Evolutionary conservation across 805 yeast genomes (phyloP), one percentile per base, ranked within the genome.

Genomic region (Priceomyces haplophilus): DNA sequence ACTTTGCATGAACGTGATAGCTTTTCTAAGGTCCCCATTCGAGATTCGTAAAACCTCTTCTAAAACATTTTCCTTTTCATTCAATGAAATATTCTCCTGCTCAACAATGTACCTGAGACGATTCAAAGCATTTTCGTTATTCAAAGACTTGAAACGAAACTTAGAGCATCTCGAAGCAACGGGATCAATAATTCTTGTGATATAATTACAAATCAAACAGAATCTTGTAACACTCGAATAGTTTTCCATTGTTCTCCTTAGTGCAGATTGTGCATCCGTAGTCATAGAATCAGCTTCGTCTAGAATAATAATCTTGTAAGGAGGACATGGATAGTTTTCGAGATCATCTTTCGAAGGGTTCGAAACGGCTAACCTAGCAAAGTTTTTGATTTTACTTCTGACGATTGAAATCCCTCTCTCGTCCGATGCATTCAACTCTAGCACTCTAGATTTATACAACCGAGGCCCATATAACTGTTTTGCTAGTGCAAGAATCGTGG

Each of bases 201-300:
- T 93, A 65, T 93, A 93, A 61, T 93, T 93, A 73, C 99, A 93
- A 40, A 93, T 85, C 47, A 93, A 69, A 62, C 98, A 93, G 66
- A 93, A 93, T 54, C 99, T 76, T 1, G 99, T 70, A 41, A 89
- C 88, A 31, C 79, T 77, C 1, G 98, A 85, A 64, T 87, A 90
- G 3, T 83, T 86, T 59, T 88, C 97, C 90, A 86, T 86, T 1
- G 96, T 91, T 64, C 99, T 78, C 67, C 99, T 80, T 49, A 93
- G 72, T 1, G 99, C 99, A 42, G 89, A 80, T 60, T 93, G 99
- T 0, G 99, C 99, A 54, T 88, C 97, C 34, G 88, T 78, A 7
- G 99, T 93, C 97, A 93, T 93, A 10, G 96, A 88, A 62, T 93
- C 97, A 0, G 97, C 97, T 64, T 90, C 97, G 67, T 90, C 97